Evolutionary conservation across 2,329 filamentous ascomycete species (phyloP).

Genomic region (Botryotinia convoluta): DNA sequence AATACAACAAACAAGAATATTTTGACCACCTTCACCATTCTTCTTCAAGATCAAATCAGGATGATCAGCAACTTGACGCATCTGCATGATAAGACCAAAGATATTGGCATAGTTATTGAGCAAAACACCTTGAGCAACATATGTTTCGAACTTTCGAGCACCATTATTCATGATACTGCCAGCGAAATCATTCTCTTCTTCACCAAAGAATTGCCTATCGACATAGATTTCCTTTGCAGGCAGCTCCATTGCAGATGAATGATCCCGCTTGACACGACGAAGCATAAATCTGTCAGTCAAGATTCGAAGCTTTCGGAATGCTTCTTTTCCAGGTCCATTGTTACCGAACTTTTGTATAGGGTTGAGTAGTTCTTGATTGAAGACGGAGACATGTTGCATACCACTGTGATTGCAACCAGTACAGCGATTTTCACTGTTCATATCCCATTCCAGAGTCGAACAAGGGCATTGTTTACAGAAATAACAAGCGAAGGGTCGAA

Average conservation of each 20-base stretch:
- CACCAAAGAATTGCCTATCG: constrained; percentile 93
- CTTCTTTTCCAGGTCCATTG: constrained; percentile 59
- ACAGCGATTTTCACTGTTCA: constrained; percentile 70
- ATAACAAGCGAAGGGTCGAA: constrained; percentile 87
- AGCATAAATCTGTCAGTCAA: constrained; percentile 95
- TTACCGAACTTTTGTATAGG: constrained; percentile 68
- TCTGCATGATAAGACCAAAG: constrained; percentile 98
- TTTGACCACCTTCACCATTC: constrained; percentile 79
- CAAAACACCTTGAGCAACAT: constrained; percentile 89
- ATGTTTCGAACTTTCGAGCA: constrained; percentile 87
- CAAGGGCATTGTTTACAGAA: constrained; percentile 88
- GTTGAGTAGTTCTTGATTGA: constrained; percentile 93
- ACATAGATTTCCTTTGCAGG: constrained; percentile 92
- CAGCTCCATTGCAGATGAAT: constrained; percentile 92
- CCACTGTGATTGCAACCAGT: constrained; percentile 59
- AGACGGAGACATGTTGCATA: constrained; percentile 68
- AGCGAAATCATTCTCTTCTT: constrained; percentile 94
- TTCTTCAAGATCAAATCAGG: constrained; percentile 93
- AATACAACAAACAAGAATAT: constrained; percentile 86
- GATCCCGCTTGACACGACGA: constrained; percentile 87
- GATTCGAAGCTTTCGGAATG: constrained; percentile 78
- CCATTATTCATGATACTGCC: constrained; percentile 93
- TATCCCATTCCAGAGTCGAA: constrained; percentile 77
- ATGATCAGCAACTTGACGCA: constrained; percentile 96
- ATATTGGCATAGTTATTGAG: constrained; percentile 99